Base-by-base conservation (phyloP, 495 filamentous ascomycete genomes). In the Saxispiralis lemnorum region DNA sequence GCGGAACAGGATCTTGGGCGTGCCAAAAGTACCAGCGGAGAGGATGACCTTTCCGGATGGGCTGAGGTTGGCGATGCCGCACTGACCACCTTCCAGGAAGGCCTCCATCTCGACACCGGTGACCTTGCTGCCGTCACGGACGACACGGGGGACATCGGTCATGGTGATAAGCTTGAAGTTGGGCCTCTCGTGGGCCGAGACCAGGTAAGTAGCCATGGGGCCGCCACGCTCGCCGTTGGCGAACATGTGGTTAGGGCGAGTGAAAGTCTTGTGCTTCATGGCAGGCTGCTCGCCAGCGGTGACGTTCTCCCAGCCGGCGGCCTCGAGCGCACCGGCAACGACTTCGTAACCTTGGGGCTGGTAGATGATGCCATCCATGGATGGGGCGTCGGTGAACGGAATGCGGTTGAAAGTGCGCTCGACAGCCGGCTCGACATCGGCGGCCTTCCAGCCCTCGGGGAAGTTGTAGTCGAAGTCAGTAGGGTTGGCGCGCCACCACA, bases 391-490 rank as follows among this genome's bases (percentile, higher is more conserved):
- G 17, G 78, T 81, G 19, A 79, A 76, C 1, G 80, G 78, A 50
- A 83, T 83, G 45, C 76, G 71, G 20, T 62, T 56, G 60, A 83
- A 83, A 7, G 81, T 74, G 3, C 72, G 63, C 30, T 62, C 59
- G 24, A 69, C 69, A 21, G 80, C 70, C 40, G 63, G 56, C 46
- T 58, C 52, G 57, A 84, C 63, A 51, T 84, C 77, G 2, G 64
- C 56, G 31, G 69, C 65, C 58, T 81, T 76, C 81, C 81, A 87
- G 20, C 76, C 79, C 34, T 61, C 36, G 5, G 81, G 81, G 63
- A 82, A 87, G 48, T 79, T 75, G 53, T 72, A 70, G 50, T 85
- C 72, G 65, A 79, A 87, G 57, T 85, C 81, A 14, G 66, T 60
- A 6, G 62, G 61, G 12, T 64, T 66, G 13, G 73, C 71, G 42